phyloP scores from a whole-genome alignment of 2,329 filamentous ascomycete species.

The Chaetomiaceae sp. region DNA sequence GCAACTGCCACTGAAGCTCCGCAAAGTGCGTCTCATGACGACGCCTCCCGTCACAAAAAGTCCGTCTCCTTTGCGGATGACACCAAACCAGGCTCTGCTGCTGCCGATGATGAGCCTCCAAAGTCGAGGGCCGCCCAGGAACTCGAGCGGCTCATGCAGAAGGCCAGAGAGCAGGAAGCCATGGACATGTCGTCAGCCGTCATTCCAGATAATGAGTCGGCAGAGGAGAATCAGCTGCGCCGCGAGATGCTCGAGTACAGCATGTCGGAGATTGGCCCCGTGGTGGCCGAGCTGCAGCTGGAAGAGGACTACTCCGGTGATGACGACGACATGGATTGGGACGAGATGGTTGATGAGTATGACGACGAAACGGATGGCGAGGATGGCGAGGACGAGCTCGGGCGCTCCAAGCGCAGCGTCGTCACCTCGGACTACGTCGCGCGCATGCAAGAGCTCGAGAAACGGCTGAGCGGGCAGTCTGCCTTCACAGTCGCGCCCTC shows the following conservation, averaged over 20 bases:
- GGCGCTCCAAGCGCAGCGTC: constrained; percentile 62
- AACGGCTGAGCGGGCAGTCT: constrained; percentile 60
- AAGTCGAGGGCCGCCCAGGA: constrained; percentile 41
- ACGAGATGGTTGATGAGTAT: constrained; percentile 46
- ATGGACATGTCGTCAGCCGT: constrained; percentile 46
- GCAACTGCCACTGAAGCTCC: background rate
- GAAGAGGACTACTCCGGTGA: constrained; percentile 61
- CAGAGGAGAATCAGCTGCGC: constrained; percentile 74
- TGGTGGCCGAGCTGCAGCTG: constrained; percentile 86
- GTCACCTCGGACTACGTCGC: constrained; percentile 70
- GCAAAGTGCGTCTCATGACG: background rate
- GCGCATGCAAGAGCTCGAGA: constrained; percentile 81
- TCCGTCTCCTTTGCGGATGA: constrained; percentile 60
- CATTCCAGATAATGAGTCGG: constrained; percentile 68
- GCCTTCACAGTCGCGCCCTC: constrained; percentile 49
- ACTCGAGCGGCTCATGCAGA: constrained; percentile 53
- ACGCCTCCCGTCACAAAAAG: constrained; percentile 41
- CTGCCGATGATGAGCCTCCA: constrained; percentile 29
- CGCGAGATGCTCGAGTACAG: constrained; percentile 89
- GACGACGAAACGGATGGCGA: constrained; percentile 49
- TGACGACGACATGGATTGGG: constrained; percentile 49
- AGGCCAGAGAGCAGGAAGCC: constrained; percentile 51
- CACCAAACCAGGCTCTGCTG: constrained; percentile 44
- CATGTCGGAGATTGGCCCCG: constrained; percentile 79
- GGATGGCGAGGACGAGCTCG: constrained; percentile 69